Conservation (phyloP, 441 rosid genomes). For the Adansonia grandidieri region DNA sequence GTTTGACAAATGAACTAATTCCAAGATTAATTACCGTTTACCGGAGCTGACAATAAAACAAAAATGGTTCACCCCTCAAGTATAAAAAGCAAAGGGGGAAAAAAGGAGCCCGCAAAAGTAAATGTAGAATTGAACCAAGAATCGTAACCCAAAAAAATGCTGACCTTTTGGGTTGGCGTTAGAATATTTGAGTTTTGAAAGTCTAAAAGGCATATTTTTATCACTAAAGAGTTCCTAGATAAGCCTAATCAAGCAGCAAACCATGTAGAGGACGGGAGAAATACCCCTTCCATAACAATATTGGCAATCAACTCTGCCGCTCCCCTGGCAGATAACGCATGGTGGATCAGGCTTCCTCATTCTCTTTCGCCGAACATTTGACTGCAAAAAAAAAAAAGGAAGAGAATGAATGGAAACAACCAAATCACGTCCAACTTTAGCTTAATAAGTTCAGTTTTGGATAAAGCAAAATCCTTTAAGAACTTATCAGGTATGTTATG, state of each 20-base stretch:
- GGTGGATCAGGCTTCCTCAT: slow-evolving; percentile 58
- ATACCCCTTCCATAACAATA: slow-evolving; percentile 69
- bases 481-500: background rate
- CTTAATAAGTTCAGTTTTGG: background rate
- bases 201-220: too few species aligned
- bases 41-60: background rate
- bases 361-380: slow-evolving; percentile 49
- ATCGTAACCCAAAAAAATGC: too few species aligned
- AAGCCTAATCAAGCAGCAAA: background rate
- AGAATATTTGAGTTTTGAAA: too few species aligned
- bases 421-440: background rate
- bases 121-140: too few species aligned
- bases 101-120: too few species aligned
- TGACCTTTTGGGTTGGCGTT: too few species aligned
- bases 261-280: background rate
- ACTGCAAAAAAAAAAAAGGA: slow-evolving; percentile 35
- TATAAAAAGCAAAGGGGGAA: background rate
- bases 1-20: background rate
- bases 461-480: background rate
- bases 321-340: slow-evolving; percentile 69
- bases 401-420: background rate
- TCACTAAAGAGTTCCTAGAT: background rate
- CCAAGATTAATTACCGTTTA: background rate
- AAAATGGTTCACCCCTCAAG: background rate
- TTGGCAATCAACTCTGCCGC: slow-evolving; percentile 68